These are phyloP conservation scores for Bacidia gigantensis DNA, from an alignment of 495 filamentous ascomycete genomes.

Conservation along the genomic window DNA sequence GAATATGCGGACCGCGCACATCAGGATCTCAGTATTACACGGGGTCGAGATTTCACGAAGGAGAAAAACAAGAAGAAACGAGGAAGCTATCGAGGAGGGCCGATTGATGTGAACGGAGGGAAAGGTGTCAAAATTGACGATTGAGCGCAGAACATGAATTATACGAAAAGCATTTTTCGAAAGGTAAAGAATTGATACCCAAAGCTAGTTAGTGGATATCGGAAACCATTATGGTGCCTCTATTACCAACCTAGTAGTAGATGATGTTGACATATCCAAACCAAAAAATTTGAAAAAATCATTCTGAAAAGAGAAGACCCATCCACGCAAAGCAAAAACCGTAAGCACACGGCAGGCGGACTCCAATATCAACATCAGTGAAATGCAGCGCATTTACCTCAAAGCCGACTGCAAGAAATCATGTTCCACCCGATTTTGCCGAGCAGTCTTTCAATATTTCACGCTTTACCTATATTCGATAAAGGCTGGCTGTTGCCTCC, in stretches of 20 bases:
- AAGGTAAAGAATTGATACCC: slow-evolving; percentile 35
- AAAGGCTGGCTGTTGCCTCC: too few relatives aligned
- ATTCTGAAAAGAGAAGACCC: too few relatives aligned
- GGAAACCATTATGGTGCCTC: not conserved
- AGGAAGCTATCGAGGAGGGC: slow-evolving; percentile 74
- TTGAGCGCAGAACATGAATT: not conserved
- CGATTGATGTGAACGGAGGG: slow-evolving; percentile 58
- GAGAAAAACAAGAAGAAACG: slow-evolving; percentile 95
- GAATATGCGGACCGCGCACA: slow-evolving; percentile 82
- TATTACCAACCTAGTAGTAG: not conserved
- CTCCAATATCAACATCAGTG: too few relatives aligned
- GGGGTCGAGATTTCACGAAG: slow-evolving; percentile 96
- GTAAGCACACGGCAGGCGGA: too few relatives aligned
- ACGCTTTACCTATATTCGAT: too few relatives aligned
- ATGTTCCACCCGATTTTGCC: too few relatives aligned
- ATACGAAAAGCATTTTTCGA: not conserved
- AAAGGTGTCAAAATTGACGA: slow-evolving; percentile 74
- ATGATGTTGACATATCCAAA: too few relatives aligned
- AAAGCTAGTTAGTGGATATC: not conserved
- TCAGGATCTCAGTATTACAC: slow-evolving; percentile 75
- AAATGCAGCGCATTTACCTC: too few relatives aligned
- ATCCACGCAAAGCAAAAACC: too few relatives aligned
- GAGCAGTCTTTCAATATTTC: too few relatives aligned
- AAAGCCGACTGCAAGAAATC: too few relatives aligned
- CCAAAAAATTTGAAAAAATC: too few relatives aligned